Evolutionary conservation across 148 eudicot genomes (phyloP).

Genomic region (Rhododendron molle): DNA sequence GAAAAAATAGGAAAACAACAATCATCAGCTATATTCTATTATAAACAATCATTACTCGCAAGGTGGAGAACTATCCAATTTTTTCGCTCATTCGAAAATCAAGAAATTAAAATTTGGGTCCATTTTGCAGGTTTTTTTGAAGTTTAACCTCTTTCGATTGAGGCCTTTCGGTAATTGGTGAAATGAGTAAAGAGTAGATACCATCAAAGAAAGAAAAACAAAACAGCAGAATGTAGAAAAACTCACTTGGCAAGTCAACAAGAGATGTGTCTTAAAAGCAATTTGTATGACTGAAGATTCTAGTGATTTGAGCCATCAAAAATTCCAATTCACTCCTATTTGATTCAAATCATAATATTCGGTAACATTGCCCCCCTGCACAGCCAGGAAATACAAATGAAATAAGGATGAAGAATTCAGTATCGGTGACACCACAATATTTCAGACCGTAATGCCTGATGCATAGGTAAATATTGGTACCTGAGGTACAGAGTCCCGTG

Average conservation of each 20-base stretch:
- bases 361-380: not conserved
- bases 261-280: slow-evolving; percentile 29
- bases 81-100: not conserved
- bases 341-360: not conserved
- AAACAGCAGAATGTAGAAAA: not conserved
- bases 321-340: not conserved
- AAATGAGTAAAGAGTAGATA: not conserved
- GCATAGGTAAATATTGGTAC: not conserved
- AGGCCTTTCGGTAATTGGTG: not conserved
- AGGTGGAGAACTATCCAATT: not conserved
- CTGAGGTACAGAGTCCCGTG: not conserved
- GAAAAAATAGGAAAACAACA: not conserved
- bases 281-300: not conserved
- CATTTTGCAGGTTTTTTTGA: not conserved
- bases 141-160: not conserved
- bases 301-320: not conserved
- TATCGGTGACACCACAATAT: not conserved
- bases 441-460: not conserved
- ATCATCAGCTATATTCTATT: not conserved
- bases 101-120: not conserved
- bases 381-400: not conserved
- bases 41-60: not conserved
- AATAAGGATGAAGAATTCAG: not conserved
- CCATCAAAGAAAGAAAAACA: not conserved
- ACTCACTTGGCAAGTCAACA: slow-evolving; percentile 89